Conservation (phyloP, 2,329 filamentous ascomycete species). For the Allantophomopsis cytisporea region DNA sequence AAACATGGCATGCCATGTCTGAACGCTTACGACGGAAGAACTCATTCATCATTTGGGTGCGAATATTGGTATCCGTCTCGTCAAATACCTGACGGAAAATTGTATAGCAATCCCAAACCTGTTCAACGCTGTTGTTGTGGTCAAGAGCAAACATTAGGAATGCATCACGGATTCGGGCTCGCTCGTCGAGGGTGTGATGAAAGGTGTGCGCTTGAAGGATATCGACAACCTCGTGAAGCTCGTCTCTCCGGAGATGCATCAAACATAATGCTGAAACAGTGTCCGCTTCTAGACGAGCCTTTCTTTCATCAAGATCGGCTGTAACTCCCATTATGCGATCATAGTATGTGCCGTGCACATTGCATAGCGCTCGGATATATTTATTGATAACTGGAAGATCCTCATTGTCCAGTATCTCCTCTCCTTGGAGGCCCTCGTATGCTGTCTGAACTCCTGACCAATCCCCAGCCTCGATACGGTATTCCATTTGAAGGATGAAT, state of each 20-base stretch:
- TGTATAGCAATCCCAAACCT: constrained; percentile 53
- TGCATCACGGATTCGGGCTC: constrained; percentile 48
- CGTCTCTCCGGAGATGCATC: constrained; percentile 61
- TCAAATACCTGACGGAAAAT: constrained; percentile 51
- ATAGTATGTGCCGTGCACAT: constrained; percentile 45
- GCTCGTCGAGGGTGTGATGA: constrained; percentile 56
- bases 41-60: constrained; percentile 62
- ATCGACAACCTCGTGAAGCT: constrained; percentile 68
- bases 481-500: constrained; percentile 60
- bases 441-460: constrained; percentile 54
- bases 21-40: constrained; percentile 69
- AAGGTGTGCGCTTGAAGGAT: constrained; percentile 64
- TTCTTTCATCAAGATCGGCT: constrained; percentile 57
- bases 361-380: constrained; percentile 57
- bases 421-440: constrained; percentile 46
- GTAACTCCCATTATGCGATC: constrained; percentile 61
- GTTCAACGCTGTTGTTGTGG: constrained; percentile 42
- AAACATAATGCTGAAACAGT: constrained; percentile 64
- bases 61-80: constrained; percentile 48
- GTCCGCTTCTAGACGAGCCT: constrained; percentile 55
- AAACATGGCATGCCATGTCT: constrained; percentile 77
- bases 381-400: constrained; percentile 54
- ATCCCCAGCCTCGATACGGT: constrained; percentile 61
- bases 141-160: constrained; percentile 60
- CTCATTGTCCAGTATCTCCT: constrained; percentile 37